These are phyloP conservation scores for Malus sieversii DNA, from an alignment of 306 rosid species.

Conservation along the genomic window DNA sequence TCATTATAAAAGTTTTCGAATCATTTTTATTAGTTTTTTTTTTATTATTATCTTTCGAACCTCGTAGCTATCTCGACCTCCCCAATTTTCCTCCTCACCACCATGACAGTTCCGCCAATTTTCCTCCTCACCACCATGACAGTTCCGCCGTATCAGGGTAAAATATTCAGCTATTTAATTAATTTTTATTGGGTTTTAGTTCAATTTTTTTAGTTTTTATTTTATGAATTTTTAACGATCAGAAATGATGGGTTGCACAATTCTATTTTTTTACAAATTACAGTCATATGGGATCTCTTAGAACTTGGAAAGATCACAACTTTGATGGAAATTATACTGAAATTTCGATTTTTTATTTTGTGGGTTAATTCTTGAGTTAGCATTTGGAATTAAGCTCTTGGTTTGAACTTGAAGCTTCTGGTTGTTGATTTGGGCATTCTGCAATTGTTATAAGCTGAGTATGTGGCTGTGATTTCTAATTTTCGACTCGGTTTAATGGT, in stretches of 20 bases:
- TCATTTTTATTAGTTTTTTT: too few species aligned
- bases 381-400: too few species aligned
- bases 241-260: neutral
- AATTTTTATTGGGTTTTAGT: neutral
- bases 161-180: neutral
- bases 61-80: too few species aligned
- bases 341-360: neutral
- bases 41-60: too few species aligned
- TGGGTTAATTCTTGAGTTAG: neutral
- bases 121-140: neutral
- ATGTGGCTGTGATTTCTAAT: too few species aligned
- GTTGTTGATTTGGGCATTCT: too few species aligned
- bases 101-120: neutral
- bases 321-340: neutral
- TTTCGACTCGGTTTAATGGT: neutral
- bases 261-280: neutral
- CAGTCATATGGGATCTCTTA: neutral
- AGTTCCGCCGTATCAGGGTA: neutral
- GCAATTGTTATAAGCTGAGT: too few species aligned
- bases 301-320: neutral
- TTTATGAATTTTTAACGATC: neutral
- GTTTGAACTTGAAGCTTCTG: too few species aligned
- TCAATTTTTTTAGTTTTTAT: neutral
- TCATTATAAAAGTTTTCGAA: too few species aligned
- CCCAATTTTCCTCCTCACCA: neutral